These are phyloP conservation scores for Tricholoma flavovirens DNA, from an alignment of 768 basidiomycete genomes.

Conservation along the genomic window DNA sequence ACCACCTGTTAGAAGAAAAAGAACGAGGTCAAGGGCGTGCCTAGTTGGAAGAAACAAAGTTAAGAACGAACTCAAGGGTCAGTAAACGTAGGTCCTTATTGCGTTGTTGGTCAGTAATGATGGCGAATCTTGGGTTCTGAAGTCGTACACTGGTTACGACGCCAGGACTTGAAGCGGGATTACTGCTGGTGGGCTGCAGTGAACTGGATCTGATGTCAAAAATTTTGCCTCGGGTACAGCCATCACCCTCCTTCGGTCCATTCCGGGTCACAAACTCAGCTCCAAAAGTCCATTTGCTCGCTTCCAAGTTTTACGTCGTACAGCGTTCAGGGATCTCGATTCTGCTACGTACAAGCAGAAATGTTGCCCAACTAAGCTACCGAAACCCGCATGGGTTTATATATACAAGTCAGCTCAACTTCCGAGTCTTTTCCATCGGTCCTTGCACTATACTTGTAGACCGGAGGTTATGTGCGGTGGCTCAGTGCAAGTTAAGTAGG, in stretches of 20 bases:
- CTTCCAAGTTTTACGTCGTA: no score
- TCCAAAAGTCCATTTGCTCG: no score
- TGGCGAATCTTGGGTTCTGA: constrained; percentile 36
- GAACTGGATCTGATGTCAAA: not conserved
- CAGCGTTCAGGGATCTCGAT: no score
- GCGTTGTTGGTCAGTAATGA: constrained; percentile 71
- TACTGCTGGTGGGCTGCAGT: not conserved
- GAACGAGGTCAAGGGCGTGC: not conserved
- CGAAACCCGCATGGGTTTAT: no score
- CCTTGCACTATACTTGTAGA: no score
- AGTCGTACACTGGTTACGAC: constrained; percentile 29
- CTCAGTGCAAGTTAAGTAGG: no score
- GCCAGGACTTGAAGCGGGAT: constrained; percentile 10
- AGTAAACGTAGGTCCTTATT: constrained; percentile 77
- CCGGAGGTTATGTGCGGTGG: no score
- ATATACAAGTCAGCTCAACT: no score
- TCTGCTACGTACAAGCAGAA: no score
- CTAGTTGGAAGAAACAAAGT: constrained; percentile 3
- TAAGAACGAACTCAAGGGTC: constrained; percentile 62
- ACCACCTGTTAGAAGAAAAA: constrained; percentile 50
- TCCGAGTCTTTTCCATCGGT: no score
- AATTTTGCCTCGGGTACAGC: not conserved
- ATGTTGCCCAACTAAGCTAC: no score
- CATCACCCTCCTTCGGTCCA: not conserved
- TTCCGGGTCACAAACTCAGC: not conserved